These are phyloP conservation scores for Speleostelium caveatum DNA, from an alignment of 78 protist genomes.

Conservation along the genomic window DNA sequence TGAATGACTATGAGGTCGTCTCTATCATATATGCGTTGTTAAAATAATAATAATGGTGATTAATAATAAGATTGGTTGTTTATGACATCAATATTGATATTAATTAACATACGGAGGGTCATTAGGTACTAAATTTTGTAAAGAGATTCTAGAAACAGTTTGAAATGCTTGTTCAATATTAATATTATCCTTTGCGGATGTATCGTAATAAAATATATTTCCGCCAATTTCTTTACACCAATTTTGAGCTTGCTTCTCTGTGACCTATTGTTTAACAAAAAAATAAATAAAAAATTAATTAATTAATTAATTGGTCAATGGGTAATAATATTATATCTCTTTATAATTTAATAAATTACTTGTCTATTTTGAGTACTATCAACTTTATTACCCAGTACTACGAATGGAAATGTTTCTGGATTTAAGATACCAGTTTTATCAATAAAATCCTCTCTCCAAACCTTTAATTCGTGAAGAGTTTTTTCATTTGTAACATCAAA, in stretches of 20 bases:
- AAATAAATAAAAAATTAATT: no score
- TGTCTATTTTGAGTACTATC: slow-evolving; percentile 52
- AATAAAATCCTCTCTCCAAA: slow-evolving; percentile 79
- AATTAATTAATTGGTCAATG: no score
- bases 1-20: neutral
- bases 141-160: slow-evolving; percentile 33
- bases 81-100: neutral
- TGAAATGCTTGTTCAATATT: slow-evolving; percentile 63
- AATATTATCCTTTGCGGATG: slow-evolving; percentile 56
- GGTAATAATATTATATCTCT: no score
- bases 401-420: slow-evolving; percentile 64
- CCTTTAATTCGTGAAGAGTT: slow-evolving; percentile 47
- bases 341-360: no score
- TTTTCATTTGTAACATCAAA: slow-evolving; percentile 75
- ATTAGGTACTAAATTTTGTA: slow-evolving; percentile 17
- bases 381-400: slow-evolving; percentile 77
- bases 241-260: slow-evolving; percentile 30
- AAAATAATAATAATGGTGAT: no score
- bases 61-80: no score
- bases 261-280: no score
- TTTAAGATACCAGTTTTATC: slow-evolving; percentile 57
- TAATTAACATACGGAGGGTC: neutral
- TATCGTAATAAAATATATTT: slow-evolving; percentile 47
- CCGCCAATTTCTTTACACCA: slow-evolving; percentile 52
- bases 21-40: neutral